Conservation (phyloP, 805 yeast genomes). For the Clavispora asparagi region DNA sequence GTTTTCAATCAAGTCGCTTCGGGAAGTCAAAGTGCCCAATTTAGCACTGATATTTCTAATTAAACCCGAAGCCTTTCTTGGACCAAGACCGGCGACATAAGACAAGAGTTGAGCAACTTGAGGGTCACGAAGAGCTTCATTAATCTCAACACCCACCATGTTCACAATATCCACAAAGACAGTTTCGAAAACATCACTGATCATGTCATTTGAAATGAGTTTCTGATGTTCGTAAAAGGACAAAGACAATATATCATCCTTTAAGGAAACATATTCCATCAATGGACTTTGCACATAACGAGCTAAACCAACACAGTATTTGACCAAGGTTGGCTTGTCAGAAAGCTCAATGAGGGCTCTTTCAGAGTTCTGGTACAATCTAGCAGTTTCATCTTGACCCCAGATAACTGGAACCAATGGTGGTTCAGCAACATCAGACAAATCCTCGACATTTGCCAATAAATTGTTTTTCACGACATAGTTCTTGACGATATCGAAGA, state of each 20-base stretch:
- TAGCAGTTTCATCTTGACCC: constrained; percentile 91
- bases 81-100: constrained; percentile 88
- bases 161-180: constrained; percentile 87
- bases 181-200: constrained; percentile 65
- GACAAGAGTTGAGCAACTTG: constrained; percentile 69
- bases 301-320: constrained; percentile 85
- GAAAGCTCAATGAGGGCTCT: constrained; percentile 76
- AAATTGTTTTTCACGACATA: constrained; percentile 55
- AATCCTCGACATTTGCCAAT: constrained; percentile 45
- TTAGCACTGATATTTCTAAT: constrained; percentile 69
- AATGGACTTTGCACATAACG: constrained; percentile 92
- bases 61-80: constrained; percentile 87
- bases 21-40: constrained; percentile 51
- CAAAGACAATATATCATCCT: constrained; percentile 66
- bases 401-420: constrained; percentile 66
- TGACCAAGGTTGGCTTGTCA: constrained; percentile 72
- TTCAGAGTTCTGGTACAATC: constrained; percentile 75
- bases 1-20: constrained; percentile 81
- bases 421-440: constrained; percentile 33
- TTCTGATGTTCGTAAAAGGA: constrained; percentile 70
- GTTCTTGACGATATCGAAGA: constrained; percentile 51
- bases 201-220: constrained; percentile 57
- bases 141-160: constrained; percentile 89
- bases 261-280: constrained; percentile 78
- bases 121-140: constrained; percentile 75